Base-by-base conservation (phyloP, 2,329 filamentous ascomycete genomes). In the Aspergillus oerlinghausenensis region DNA sequence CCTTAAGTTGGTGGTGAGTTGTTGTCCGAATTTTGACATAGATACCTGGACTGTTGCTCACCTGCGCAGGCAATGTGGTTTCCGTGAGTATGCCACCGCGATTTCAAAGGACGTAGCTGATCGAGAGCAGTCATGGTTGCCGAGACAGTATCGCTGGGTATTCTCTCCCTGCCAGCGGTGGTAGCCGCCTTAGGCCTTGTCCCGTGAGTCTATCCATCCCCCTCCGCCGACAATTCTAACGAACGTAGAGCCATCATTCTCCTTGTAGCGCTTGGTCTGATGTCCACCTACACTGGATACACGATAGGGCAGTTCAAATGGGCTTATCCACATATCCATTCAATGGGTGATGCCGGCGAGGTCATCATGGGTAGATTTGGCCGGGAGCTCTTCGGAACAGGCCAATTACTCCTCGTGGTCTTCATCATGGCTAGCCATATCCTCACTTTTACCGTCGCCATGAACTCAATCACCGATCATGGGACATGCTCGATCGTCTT, bases 401-500 rank as follows among this genome's bases (percentile, higher is more conserved):
- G 82, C 60, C 85, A 87, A 60, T 71, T 81, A 3, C 71, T 88
- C 8, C 82, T 88, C 67, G 75, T 89, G 32, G 73, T 86, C 55
- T 88, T 89, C 73, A 81, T 88, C 58, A 84, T 86, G 69, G 85
- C 81, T 21, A 87, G 85, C 17, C 88, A 90, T 72, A 79, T 87
- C 52, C 73, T 89, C 55, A 88, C 85, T 0, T 88, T 88, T 59
- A 80, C 81, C 19, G 86, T 89, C 62, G 86, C 86, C 66, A 81
- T 88, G 70, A 84, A 84, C 62, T 83, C 80, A 53, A 72, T 89
- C 38, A 84, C 84, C 7, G 70, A 82, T 2, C 79, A 86, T 56
- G 81, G 77, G 0, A 78, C 80, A 0, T 89, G 85, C 70, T 84
- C 83, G 2, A 82, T 88, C 52, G 74, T 83, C 1, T 88, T 83